Base-by-base conservation (phyloP, 352 stramenopile species). In the Halophytophthora polymorphica region DNA sequence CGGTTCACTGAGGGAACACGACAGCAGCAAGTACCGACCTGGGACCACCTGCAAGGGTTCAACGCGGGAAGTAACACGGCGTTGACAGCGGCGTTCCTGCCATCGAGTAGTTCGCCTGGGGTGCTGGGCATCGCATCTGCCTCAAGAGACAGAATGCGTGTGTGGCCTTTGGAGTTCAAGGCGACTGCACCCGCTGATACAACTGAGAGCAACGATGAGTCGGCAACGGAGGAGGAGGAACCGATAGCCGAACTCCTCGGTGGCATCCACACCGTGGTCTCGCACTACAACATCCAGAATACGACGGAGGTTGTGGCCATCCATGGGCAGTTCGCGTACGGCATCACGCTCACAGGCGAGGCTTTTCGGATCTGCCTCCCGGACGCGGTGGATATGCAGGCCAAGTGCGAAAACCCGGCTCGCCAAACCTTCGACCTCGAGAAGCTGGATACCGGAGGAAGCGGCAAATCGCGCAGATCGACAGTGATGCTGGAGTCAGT, bases 401-500 rank as follows among this genome's bases (percentile, higher is more conserved):
- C 49, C 3, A 62, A 38, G 14, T 45, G 50, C 28, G 46, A 61
- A 18, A 58, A 38, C 19, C 36, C 64, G 39, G 23, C 52, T 42
- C 76, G 77, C 2, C 78, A 83, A 7, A 59, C 71, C 13, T 91
- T 91, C 47, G 67, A 86, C 28, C 51, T 87, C 36, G 78, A 91
- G 50, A 86, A 84, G 19, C 57, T 87, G 36, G 73, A 85, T 38
- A 64, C 57, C n/a, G 54, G 61, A 31, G 74, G 73, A 14, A 76
- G 53, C 47, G 65, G 72, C 53, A 89, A 88, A 44, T 91, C 81
- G 15, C 71, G 81, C 19, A 72, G 81, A 13, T 85, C 81, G 1
- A 87, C 74, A 36, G 71, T 84, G 21, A 80, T 89, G 48, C 61
- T 91, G 2, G 74, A 88, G 53, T 84, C 74, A 11, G 60, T 89